A percentile compares a stretch with the other conserved stretches of the same genome.
phyloP scores from a whole-genome alignment of 805 yeast genomes.

The Zygosaccharomyces kombuchaensis region DNA sequence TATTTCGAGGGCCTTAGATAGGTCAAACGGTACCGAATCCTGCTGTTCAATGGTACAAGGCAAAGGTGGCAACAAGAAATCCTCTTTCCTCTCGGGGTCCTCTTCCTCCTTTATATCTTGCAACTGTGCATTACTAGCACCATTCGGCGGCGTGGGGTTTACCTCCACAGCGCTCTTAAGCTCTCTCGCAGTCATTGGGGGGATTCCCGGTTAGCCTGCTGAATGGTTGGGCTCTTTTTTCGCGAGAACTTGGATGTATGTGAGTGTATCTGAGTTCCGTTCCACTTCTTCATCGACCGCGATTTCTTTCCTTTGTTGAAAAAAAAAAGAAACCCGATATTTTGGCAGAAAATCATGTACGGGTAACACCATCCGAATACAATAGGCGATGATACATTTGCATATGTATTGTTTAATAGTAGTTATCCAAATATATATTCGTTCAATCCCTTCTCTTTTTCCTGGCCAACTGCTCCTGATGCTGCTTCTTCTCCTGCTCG shows the following conservation, averaged over 20 bases:
- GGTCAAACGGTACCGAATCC: conserved; percentile 24
- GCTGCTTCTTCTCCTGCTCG: conserved; percentile 78
- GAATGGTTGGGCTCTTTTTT: not conserved
- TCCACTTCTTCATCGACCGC: not conserved
- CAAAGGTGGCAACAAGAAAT: conserved; percentile 24
- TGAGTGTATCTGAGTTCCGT: not conserved
- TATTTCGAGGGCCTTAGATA: conserved; percentile 33
- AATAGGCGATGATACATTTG: no score
- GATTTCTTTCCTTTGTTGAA: conserved; percentile 2
- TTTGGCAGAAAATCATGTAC: not conserved
- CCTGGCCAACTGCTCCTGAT: conserved; percentile 72
- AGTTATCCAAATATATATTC: no score
- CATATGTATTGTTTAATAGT: no score
- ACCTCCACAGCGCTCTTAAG: conserved; percentile 1
- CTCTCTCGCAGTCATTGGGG: conserved; percentile 4
- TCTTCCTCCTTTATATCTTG: conserved; percentile 31
- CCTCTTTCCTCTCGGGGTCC: conserved; percentile 21
- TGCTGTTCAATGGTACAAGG: conserved; percentile 16
- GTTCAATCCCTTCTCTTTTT: conserved; percentile 18
- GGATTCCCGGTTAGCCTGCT: not conserved
- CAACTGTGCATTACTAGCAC: conserved; percentile 11
- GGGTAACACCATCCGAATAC: not conserved
- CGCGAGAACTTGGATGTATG: not conserved
- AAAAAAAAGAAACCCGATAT: conserved; percentile 3
- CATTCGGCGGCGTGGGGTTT: not conserved